Percentiles rank a stretch among this genome's conserved stretches.
Evolutionary conservation across 768 basidiomycete species (phyloP).

Genomic region (Amanita rubescens): DNA sequence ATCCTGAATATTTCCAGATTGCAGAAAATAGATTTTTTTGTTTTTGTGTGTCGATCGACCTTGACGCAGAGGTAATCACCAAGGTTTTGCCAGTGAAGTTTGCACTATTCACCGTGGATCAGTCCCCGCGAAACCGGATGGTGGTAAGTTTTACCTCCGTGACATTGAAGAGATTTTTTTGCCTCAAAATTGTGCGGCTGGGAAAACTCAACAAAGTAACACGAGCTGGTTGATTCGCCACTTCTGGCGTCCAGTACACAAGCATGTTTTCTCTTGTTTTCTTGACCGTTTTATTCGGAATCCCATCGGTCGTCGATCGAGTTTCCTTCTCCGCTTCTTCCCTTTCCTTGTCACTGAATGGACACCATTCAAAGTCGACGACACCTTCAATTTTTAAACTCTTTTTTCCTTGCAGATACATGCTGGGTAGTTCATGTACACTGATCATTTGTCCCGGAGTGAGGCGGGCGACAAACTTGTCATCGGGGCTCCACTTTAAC

Average conservation of each 20-base stretch:
- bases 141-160: constrained; percentile 53
- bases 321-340: constrained; percentile 58
- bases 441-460: constrained; percentile 92
- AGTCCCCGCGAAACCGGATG: neutral
- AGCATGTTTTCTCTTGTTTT: constrained; percentile 86
- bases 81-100: constrained; percentile 97
- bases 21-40: constrained; percentile 96
- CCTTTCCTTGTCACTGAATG: constrained; percentile 81
- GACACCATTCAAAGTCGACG: constrained; percentile 98
- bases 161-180: constrained; percentile 98
- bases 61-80: constrained; percentile 98
- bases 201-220: constrained; percentile 93
- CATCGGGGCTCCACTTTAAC: constrained; percentile 96
- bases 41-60: constrained; percentile 97
- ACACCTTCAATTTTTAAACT: constrained; percentile 97
- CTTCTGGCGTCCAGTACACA: constrained; percentile 97
- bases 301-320: constrained; percentile 23
- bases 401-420: constrained; percentile 94
- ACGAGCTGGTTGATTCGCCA: constrained; percentile 91
- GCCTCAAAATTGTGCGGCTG: constrained; percentile 70
- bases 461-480: constrained; percentile 86
- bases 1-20: constrained; percentile 97
- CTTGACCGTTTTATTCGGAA: constrained; percentile 41
- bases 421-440: constrained; percentile 90
- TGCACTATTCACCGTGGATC: constrained; percentile 63